Evolutionary conservation across 2,329 filamentous ascomycete genomes (phyloP), one percentile per base, ranked within the genome.

Genomic region (Hymenoscyphus scutula): DNA sequence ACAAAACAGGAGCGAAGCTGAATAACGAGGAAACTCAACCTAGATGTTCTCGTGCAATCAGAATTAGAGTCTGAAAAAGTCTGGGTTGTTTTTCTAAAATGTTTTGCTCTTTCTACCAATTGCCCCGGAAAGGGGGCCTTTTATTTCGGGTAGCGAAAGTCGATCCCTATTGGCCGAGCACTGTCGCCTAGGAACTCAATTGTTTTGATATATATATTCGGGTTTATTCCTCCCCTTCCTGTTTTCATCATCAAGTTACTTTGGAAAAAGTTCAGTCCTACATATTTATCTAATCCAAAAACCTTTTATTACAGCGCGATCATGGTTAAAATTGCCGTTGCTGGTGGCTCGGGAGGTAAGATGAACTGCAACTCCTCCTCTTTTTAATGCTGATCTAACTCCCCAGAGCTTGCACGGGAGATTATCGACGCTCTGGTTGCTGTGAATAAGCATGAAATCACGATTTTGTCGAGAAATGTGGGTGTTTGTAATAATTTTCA

Each of bases 361-460:
- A 15, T 5, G 17, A 2, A 37, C 34, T 13, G 15, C 34, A 15
- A 37, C 5, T 5, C 13, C 11, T 11, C 34, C 34, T 37, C 13
- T 15, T 37, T 5, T 37, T 15, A 15, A 37, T 17, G 34, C 34
- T 37, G 2, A 37, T 37, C 11, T 37, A 15, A 62, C 45, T 30
- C 30, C 32, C 27, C 54, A 85, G 82, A 82, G 60, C 79, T 86
- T 53, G 80, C 79, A 3, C 76, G 74, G 48, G 82, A 84, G 68
- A 69, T 86, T 6, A 72, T 84, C n/a, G 82, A 84, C 63, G 76
- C 73, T 3, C 74, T 84, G 0, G 68, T 82, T 2, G 77, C 77
- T 1, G 75, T 76, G 3, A 76, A 76, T 13, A 83, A 79, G 58
- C 83, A 87, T 58, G 74, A 83, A 0, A 80, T 86, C 55, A 72